Evolutionary conservation across 176 grass and related monocot species (phyloP), one percentile per base, ranked within the genome.

Genomic region (Rhynchospora pubera): DNA sequence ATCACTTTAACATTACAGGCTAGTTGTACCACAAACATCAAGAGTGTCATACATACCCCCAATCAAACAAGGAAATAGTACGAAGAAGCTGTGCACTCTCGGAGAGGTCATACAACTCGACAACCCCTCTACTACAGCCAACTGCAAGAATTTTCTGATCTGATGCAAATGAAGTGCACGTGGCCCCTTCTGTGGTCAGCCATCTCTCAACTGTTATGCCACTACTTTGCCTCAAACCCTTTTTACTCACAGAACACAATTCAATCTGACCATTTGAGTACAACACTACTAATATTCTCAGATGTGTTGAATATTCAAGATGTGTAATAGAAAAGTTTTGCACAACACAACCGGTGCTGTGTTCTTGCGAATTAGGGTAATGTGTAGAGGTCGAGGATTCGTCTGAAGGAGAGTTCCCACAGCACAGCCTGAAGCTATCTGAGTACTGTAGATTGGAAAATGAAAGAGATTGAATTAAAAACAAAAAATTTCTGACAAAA

Each of bases 131-230:
- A 81, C 88, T 87, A 83, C 85, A 98, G 13, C 96, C 96, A 47
- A 98, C 92, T 46, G 92, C 92, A 87, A 98, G 96, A 79, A 98
- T 91, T 66, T 91, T 92, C 60, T 94, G 92, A 85, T 98, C 90
- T 10, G 96, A 85, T 92, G 96, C 90, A 65, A 98, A 85, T 85
- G 96, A 94, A 57, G 89, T 90, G 78, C 90, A 94, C 86, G 92
- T 90, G 1, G 85, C 92, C 80, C 90, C 92, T 60, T 88, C 85
- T 23, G 90, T 90, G 47, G 66, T 68, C 85, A 98, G 55, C 92
- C 88, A 98, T 85, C 89, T 98, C 62, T 94, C 92, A 51, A 86
- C 85, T 86, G 76, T 93, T 73, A 98, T 89, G 77, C 56, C 68
- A 26, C 68, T 70, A 56, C 80, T 89, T 44, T 91, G 96, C 79